Evolutionary conservation across 805 yeast genomes (phyloP).

Genomic region (Wickerhamomyces rabaulensis): DNA sequence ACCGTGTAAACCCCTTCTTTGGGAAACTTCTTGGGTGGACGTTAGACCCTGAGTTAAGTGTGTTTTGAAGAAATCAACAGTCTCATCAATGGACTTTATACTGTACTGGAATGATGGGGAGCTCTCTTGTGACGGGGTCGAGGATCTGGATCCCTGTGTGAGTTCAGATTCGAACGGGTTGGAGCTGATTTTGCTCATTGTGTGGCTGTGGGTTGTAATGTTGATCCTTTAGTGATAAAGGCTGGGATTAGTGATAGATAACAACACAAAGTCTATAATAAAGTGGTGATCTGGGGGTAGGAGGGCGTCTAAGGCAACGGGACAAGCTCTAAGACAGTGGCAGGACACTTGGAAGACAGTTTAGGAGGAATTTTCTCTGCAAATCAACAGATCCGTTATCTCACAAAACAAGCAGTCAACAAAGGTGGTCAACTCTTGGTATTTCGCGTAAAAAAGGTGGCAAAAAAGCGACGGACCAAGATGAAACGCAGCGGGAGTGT

Average conservation of each 20-base stretch:
- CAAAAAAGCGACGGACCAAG: neutral
- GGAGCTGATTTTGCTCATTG: constrained; percentile 11
- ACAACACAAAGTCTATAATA: no score
- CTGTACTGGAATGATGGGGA: constrained; percentile 66
- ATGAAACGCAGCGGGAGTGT: neutral
- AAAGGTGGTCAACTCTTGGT: no score
- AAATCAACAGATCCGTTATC: neutral
- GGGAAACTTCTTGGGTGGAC: constrained; percentile 62
- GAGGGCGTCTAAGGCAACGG: neutral
- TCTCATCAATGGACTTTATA: constrained; percentile 58
- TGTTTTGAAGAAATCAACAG: constrained; percentile 57
- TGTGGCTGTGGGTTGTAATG: neutral
- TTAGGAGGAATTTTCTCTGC: neutral
- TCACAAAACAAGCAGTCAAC: no score
- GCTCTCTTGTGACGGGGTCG: constrained; percentile 28
- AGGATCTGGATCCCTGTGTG: constrained; percentile 11
- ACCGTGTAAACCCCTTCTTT: constrained; percentile 74
- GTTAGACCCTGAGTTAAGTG: constrained; percentile 55
- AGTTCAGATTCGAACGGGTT: constrained; percentile 30
- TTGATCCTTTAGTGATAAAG: neutral
- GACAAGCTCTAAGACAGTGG: neutral
- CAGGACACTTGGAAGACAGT: neutral
- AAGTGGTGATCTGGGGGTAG: no score
- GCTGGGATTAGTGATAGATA: no score
- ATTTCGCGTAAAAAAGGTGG: neutral